Conservation (phyloP, 495 filamentous ascomycete genomes). For the Penicillium verhagenii region DNA sequence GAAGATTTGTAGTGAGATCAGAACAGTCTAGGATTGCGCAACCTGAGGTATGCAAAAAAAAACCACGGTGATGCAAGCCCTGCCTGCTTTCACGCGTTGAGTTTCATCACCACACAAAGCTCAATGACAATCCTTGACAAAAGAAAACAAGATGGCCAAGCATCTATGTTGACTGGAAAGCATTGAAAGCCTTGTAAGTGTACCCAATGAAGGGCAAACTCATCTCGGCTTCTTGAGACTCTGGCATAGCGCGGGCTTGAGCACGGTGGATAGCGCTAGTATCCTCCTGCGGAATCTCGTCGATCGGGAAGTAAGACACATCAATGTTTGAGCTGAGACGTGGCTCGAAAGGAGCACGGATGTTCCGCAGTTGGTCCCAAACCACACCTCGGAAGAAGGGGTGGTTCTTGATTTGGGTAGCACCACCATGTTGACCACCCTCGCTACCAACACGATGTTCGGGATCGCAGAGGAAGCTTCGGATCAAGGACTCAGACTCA, state of each 20-base stretch:
- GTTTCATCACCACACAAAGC: background rate
- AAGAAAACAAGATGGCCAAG: background rate
- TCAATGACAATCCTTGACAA: background rate
- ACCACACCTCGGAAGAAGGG: conserved; percentile 95
- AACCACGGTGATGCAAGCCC: conserved; percentile 36
- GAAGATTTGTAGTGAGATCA: conserved; percentile 25
- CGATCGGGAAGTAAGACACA: conserved; percentile 97
- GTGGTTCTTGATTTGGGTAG: conserved; percentile 88
- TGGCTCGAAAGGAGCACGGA: conserved; percentile 94
- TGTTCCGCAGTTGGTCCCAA: conserved; percentile 85
- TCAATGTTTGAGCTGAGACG: conserved; percentile 88
- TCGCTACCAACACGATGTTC: conserved; percentile 74
- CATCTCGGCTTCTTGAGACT: conserved; percentile 76
- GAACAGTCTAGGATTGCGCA: conserved; percentile 15
- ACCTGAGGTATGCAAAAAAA: conserved; percentile 12
- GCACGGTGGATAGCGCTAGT: conserved; percentile 67
- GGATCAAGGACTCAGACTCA: conserved; percentile 84
- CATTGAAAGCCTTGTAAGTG: conserved; percentile 98
- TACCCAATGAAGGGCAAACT: conserved; percentile 96
- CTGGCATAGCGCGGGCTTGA: conserved; percentile 60
- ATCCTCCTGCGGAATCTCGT: conserved; percentile 94
- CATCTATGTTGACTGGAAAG: conserved; percentile 51
- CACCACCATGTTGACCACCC: conserved; percentile 69
- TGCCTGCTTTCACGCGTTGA: conserved; percentile 26
- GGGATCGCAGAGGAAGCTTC: conserved; percentile 87